Base-by-base conservation (phyloP, 495 filamentous ascomycete species). In the Cercophora newfieldiana region DNA sequence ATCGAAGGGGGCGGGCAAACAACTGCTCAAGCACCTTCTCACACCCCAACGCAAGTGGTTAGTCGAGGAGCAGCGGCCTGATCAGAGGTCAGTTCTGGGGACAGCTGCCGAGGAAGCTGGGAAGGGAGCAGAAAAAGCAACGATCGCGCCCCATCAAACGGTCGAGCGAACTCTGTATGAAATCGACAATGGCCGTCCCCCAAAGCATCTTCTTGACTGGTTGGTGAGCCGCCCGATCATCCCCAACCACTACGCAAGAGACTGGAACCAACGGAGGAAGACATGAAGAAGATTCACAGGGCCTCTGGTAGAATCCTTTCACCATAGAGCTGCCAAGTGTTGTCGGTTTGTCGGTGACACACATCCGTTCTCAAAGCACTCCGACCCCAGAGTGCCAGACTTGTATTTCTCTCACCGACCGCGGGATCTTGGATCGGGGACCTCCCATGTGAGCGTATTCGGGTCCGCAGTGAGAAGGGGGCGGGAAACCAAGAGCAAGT, bases 61-160 rank as follows among this genome's bases (percentile, higher is more conserved):
- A n/a, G n/a, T n/a, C n/a, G 18, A 22, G 47, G 47, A 19, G 25
- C 7, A 44, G 59, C 31, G 33, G 44, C 24, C 37, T 19, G 18
- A 18, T 44, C 47, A 61, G 28, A 24, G 44, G 37, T 30, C 14
- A 12, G 12, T 14, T 53, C 19, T 21, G 28, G 33, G 59, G 25
- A 50, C 24, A 22, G 59, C 19, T 53, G 55, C 55, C 47, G 66
- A 57, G 26, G 59, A 14, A 22, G 37, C 37, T 44, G 25, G 1
- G 29, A 33, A 31, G 19, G 7, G 55, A 14, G 25, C 24, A 50
- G 28, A 51, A 31, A 53, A 62, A 24, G n/a, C 7, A 61, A 31
- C 12, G 16, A 53, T 24, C 44, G 59, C 48, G 59, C 37, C 59
- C 51, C 25, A 33, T 62, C 16, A 62, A 62, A 62, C 59, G 59